These are phyloP conservation scores for Fusarium coffeatum DNA, from an alignment of 2,329 filamentous ascomycete genomes.

Conservation along the genomic window DNA sequence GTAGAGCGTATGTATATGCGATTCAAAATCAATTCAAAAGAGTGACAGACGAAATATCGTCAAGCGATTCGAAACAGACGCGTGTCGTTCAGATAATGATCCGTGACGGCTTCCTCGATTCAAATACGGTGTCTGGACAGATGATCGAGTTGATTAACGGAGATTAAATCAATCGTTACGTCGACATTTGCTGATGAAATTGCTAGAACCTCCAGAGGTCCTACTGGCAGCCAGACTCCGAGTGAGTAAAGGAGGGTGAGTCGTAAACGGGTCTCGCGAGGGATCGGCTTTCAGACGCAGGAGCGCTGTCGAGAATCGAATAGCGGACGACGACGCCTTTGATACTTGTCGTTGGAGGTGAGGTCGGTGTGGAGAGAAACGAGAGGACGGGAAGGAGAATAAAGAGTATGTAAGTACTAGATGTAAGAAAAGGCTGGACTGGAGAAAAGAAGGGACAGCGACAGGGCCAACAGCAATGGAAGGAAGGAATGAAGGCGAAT, in stretches of 20 bases:
- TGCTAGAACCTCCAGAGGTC: conserved; percentile 48
- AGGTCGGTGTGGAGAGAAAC: conserved; percentile 46
- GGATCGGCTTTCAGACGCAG: conserved; percentile 41
- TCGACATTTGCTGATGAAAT: conserved; percentile 48
- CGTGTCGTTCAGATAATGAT: conserved; percentile 45
- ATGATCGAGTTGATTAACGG: conserved; percentile 32
- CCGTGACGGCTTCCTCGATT: conserved; percentile 38
- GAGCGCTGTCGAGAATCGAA: conserved; percentile 49
- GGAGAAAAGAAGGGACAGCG: conserved; percentile 49
- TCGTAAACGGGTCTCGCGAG: conserved; percentile 40
- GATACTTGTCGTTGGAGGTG: conserved; percentile 49
- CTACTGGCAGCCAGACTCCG: conserved; percentile 45
- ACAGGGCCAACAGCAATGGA: conserved; percentile 46
- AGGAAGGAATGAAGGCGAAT: conserved; percentile 47
- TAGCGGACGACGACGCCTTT: conserved; percentile 51
- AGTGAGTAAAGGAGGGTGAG: conserved; percentile 35
- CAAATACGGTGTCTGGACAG: conserved; percentile 24
- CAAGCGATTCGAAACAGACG: conserved; percentile 49
- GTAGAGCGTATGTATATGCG: conserved; percentile 47
- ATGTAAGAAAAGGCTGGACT: conserved; percentile 45
- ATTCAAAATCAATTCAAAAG: conserved; percentile 53
- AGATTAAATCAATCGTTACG: conserved; percentile 48
- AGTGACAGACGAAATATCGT: conserved; percentile 62
- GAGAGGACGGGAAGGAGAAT: conserved; percentile 41
- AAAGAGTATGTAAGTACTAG: conserved; percentile 38